Conservation (phyloP, 139 green algal species). For the Tetraselmis chui region DNA sequence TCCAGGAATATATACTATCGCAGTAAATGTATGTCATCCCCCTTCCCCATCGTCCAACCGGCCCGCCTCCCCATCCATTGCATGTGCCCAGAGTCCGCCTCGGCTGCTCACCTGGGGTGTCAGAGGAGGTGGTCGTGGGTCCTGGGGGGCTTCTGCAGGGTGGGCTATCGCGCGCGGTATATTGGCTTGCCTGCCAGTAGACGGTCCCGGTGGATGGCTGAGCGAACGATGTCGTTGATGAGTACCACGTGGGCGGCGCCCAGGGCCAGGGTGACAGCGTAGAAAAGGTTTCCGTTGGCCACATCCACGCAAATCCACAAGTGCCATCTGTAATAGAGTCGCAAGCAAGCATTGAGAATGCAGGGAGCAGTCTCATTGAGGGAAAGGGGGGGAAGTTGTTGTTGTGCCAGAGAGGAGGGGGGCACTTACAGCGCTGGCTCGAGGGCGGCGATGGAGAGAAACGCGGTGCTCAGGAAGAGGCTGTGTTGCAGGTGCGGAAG, state of each 20-base stretch:
- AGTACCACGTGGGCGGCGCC: constrained; percentile 42
- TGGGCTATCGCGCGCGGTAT: neutral
- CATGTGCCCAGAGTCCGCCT: too few relatives aligned
- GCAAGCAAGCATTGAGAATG: too few relatives aligned
- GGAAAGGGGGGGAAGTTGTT: too few relatives aligned
- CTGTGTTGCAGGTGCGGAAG: constrained; percentile 23
- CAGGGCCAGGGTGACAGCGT: constrained; percentile 64
- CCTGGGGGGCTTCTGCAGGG: neutral
- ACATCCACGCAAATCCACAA: constrained; percentile 61
- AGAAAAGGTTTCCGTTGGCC: constrained; percentile 80
- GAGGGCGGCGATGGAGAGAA: constrained; percentile 49
- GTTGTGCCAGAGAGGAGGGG: neutral
- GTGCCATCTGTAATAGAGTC: constrained; percentile 60
- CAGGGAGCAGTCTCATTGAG: too few relatives aligned
- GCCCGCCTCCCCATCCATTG: too few relatives aligned
- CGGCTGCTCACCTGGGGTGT: too few relatives aligned
- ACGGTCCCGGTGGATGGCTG: neutral
- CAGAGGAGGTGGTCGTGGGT: neutral
- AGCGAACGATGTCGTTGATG: neutral
- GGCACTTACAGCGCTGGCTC: constrained; percentile 19
- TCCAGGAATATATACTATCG: too few relatives aligned
- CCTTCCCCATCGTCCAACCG: too few relatives aligned
- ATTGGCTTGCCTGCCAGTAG: neutral
- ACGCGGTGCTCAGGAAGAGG: constrained; percentile 42
- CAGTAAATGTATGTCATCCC: too few relatives aligned